Conservation (phyloP, 805 yeast genomes). For the Barnettozyma siamensis region DNA sequence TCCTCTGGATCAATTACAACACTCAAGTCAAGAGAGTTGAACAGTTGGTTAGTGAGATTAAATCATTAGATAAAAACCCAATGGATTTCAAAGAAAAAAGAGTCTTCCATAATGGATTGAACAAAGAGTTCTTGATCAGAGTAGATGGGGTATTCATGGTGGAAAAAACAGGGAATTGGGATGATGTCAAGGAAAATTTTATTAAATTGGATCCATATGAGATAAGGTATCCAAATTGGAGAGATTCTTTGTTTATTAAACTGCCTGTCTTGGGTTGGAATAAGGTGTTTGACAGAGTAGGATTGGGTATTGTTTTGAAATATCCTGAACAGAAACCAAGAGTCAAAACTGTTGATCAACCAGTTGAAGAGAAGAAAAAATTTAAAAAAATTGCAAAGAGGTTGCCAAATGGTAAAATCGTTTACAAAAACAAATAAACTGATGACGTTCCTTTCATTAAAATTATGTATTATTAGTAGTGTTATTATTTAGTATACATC, state of each 20-base stretch:
- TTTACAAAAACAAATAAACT: slow-evolving; percentile 24
- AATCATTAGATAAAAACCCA: slow-evolving; percentile 54
- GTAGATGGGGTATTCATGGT: slow-evolving; percentile 54
- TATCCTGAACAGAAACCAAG: slow-evolving; percentile 6
- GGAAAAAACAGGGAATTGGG: slow-evolving; percentile 30
- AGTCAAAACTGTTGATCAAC: slow-evolving; percentile 7
- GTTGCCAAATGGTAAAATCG: slow-evolving; percentile 58
- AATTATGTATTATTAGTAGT: too few species aligned
- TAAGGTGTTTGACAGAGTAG: slow-evolving; percentile 33
- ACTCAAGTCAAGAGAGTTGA: slow-evolving; percentile 57
- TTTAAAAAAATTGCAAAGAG: slow-evolving; percentile 34
- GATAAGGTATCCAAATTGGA: slow-evolving; percentile 41
- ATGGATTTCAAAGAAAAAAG: slow-evolving; percentile 23
- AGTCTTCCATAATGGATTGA: slow-evolving; percentile 26
- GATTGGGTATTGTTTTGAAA: slow-evolving; percentile 10
- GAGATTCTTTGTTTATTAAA: slow-evolving; percentile 41
- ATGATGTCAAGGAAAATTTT: slow-evolving; percentile 31
- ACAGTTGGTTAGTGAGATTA: slow-evolving; percentile 45
- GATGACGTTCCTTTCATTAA: background rate
- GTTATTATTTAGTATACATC: background rate
- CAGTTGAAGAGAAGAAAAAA: slow-evolving; percentile 25
- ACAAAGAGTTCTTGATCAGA: slow-evolving; percentile 49
- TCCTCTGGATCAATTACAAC: slow-evolving; percentile 42
- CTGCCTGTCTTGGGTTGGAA: slow-evolving; percentile 42
- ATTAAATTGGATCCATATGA: slow-evolving; percentile 42